phyloP scores from a whole-genome alignment of 2,329 filamentous ascomycete genomes.

The Diatrype stigma region DNA sequence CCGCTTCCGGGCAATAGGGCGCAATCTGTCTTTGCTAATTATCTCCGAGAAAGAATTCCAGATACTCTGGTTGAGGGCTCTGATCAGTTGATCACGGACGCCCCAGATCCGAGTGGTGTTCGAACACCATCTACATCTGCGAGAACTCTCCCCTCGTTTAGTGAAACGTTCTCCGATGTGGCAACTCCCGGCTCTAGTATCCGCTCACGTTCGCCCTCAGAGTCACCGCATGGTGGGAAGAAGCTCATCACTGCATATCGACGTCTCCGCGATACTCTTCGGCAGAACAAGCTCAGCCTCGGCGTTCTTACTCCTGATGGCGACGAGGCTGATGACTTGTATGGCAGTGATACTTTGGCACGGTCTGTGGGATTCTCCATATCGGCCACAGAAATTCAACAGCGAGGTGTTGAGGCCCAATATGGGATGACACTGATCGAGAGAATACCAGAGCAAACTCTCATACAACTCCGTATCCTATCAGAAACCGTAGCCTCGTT shows the following conservation, averaged over 20 bases:
- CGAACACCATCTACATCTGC: slow-evolving; percentile 31
- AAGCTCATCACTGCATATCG: slow-evolving; percentile 60
- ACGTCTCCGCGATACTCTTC: slow-evolving; percentile 55
- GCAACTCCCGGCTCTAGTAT: slow-evolving; percentile 32
- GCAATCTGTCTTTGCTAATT: slow-evolving; percentile 33
- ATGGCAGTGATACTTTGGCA: slow-evolving; percentile 56
- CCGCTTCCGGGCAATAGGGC: slow-evolving; percentile 29
- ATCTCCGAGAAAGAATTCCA: slow-evolving; percentile 35
- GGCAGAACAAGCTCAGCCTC: slow-evolving; percentile 50
- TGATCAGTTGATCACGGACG: slow-evolving; percentile 32
- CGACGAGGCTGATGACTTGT: slow-evolving; percentile 38
- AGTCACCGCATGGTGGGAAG: slow-evolving; percentile 35
- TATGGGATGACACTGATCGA: slow-evolving; percentile 73
- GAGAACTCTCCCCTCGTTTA: slow-evolving; percentile 33
- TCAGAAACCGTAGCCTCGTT: slow-evolving; percentile 87
- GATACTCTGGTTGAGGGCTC: slow-evolving; percentile 36
- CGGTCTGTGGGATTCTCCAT: slow-evolving; percentile 77
- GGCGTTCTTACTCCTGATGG: slow-evolving; percentile 15
- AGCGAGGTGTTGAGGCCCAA: slow-evolving; percentile 75
- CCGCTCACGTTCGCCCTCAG: slow-evolving; percentile 28
- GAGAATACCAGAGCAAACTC: slow-evolving; percentile 74
- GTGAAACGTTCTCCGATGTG: slow-evolving; percentile 37
- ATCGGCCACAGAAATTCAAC: slow-evolving; percentile 83
- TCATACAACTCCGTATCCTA: slow-evolving; percentile 84
- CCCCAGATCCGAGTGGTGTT: slow-evolving; percentile 37